These are phyloP conservation scores for Hypoxylon subgilvum DNA, from an alignment of 495 filamentous ascomycete species.

Conservation along the genomic window DNA sequence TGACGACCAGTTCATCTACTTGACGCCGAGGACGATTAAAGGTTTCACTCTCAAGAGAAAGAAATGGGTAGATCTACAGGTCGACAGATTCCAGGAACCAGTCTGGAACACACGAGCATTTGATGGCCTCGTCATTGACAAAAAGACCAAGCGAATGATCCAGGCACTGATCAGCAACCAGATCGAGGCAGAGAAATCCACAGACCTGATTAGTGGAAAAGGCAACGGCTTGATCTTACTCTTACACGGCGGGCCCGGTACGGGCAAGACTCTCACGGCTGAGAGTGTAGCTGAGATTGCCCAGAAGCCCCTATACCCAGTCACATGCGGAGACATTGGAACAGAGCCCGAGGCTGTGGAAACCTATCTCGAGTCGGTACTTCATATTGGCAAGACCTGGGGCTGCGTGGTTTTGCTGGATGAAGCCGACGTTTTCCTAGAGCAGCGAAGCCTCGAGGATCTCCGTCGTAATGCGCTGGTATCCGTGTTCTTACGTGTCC, in stretches of 20 bases:
- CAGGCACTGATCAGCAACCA: constrained; percentile 51
- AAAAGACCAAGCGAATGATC: constrained; percentile 57
- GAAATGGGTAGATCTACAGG: constrained; percentile 24
- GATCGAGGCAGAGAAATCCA: constrained; percentile 35
- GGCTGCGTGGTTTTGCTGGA: constrained; percentile 39
- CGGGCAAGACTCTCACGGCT: constrained; percentile 62
- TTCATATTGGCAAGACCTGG: constrained; percentile 57
- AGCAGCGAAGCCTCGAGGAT: constrained; percentile 49
- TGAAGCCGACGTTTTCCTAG: constrained; percentile 46
- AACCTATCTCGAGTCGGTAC: constrained; percentile 52
- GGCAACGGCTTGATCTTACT: constrained; percentile 60
- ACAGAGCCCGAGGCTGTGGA: constrained; percentile 54
- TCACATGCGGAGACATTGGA: constrained; percentile 62
- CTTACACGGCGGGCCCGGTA: constrained; percentile 57
- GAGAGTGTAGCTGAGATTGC: constrained; percentile 57
- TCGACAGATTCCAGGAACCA: constrained; percentile 41
- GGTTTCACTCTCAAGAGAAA: constrained; percentile 12
- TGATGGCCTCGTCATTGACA: constrained; percentile 56
- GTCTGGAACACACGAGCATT: constrained; percentile 60
- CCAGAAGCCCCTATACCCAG: constrained; percentile 55
- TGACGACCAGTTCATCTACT: neutral
- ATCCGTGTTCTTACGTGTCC: constrained; percentile 56
- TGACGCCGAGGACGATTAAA: neutral
- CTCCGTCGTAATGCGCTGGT: constrained; percentile 57
- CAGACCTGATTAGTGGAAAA: constrained; percentile 54